Evolutionary conservation across 805 yeast genomes (phyloP).

Genomic region (Myxozyma neglecta): DNA sequence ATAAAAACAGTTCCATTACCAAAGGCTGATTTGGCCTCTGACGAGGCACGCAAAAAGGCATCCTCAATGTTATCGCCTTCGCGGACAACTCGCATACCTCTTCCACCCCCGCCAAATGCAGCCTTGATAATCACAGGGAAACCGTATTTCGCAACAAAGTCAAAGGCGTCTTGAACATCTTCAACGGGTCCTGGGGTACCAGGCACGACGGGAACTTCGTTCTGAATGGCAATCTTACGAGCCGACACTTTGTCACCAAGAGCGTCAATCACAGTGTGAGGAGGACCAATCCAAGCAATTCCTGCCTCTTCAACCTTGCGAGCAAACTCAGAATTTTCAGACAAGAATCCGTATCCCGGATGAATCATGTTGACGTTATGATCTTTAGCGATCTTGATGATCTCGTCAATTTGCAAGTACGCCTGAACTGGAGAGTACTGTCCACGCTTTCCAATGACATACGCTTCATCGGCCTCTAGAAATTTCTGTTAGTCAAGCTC

Average conservation of each 20-base stretch:
- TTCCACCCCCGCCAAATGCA: constrained; percentile 99
- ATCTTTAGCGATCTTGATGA: constrained; percentile 76
- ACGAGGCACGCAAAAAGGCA: constrained; percentile 89
- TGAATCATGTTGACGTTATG: constrained; percentile 86
- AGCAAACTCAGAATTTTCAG: constrained; percentile 93
- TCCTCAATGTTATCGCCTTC: constrained; percentile 92
- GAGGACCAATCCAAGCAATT: constrained; percentile 95
- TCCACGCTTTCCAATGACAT: constrained; percentile 85
- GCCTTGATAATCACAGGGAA: constrained; percentile 97
- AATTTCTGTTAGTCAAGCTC: background rate
- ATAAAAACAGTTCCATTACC: constrained; percentile 98
- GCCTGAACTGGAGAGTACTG: constrained; percentile 95
- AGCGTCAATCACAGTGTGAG: constrained; percentile 79
- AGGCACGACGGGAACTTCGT: constrained; percentile 90
- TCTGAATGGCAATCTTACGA: constrained; percentile 76
- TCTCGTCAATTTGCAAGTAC: constrained; percentile 92
- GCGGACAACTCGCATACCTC: constrained; percentile 99
- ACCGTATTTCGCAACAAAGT: constrained; percentile 80
- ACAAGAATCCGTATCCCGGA: constrained; percentile 88
- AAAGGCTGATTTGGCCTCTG: constrained; percentile 93
- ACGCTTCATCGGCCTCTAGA: constrained; percentile 47
- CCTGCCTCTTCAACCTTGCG: constrained; percentile 86
- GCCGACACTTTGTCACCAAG: constrained; percentile 98
- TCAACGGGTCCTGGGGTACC: constrained; percentile 98
- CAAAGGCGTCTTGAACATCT: constrained; percentile 69